Evolutionary conservation across 2,329 filamentous ascomycete species (phyloP), one percentile per base, ranked within the genome.

Genomic region (Arthrocladium fulminans): DNA sequence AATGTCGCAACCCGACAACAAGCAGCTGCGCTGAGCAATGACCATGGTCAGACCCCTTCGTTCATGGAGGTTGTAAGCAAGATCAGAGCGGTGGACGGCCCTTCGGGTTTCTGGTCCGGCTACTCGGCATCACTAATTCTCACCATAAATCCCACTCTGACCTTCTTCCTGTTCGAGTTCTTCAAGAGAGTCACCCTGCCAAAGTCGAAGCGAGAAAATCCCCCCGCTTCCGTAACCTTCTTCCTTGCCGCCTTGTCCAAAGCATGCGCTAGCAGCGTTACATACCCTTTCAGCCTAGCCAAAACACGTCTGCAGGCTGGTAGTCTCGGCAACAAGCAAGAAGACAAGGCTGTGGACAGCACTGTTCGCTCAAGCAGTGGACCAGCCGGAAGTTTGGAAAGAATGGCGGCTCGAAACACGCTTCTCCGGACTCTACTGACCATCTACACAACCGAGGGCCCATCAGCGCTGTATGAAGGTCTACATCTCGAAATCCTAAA

Each of bases 271-370:
- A 86, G 82, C 6, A 75, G 79, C 0, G 68, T 88, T 49, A 94
- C 86, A 1, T 95, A 94, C 61, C 89, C 89, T 0, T 83, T 95
- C 63, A 85, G 86, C 49, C 80, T 88, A 24, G 87, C 86, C n/a
- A 90, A 90, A 67, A 80, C 86, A 2, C 75, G 86, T 22, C 76
- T 86, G 2, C 87, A 94, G 62, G 77, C 84, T 20, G 58, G 56
- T 3, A 49, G 42, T 7, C 25, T 39, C 23, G 27, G 25, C 10
- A 35, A 54, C 13, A 73, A 75, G 1, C 65, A 63, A 22, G 65
- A 51, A 37, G 62, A 52, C 52, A 60, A 52, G 46, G 60, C 47
- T 22, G 47, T 52, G 22, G 48, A 47, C 8, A 45, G 54, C 7
- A 53, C 60, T 8, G 56, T 62, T 34, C 57, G 61, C 2, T 43